Evolutionary conservation across 306 rosid species (phyloP), one percentile per base, ranked within the genome.

Genomic region (Albizia julibrissin): DNA sequence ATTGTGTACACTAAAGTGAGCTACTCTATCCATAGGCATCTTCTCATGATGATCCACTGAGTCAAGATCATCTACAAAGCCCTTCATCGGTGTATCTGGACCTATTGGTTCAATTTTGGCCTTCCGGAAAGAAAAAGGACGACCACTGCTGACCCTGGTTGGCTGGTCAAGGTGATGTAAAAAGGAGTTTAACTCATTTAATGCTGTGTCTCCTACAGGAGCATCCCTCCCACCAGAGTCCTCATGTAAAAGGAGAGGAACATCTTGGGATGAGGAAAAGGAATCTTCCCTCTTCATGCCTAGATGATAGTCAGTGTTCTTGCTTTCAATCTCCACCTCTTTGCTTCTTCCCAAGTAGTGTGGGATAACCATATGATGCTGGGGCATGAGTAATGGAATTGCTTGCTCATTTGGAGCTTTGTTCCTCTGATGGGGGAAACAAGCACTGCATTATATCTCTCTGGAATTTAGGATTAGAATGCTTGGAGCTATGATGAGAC

Each of bases 331-430:
- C 83, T 89, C 88, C 77, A 80, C 47, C 82, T 88, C 98, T 74
- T 71, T 70, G 87, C 86, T 88, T 77, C 59, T 83, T 70, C 97
- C 94, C 97, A 91, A 83, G 91, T 96, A 96, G 87, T 93, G 99
- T 79, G 99, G 99, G 89, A 93, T 93, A 77, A 96, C 97, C 99
- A 96, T 96, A 88, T 96, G 99, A 50, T 96, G 99, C 82, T 96
- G 99, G 79, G 99, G 99, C 93, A 96, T 96, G 44, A 96, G 99
- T 82, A 96, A 84, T 49, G 99, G 99, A 85, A 96, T 96, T 56
- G 97, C 89, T 83, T 92, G 89, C 87, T 96, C 99, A 68, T 96
- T 76, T 73, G 92, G 97, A 89, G 99, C 99, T 89, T 96, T 96
- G 89, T 76, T 96, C 89, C 99, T 96, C 99, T 96, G 87, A 83